phyloP scores from a whole-genome alignment of 805 yeast species.

The Sugiyamaella marilandica region DNA sequence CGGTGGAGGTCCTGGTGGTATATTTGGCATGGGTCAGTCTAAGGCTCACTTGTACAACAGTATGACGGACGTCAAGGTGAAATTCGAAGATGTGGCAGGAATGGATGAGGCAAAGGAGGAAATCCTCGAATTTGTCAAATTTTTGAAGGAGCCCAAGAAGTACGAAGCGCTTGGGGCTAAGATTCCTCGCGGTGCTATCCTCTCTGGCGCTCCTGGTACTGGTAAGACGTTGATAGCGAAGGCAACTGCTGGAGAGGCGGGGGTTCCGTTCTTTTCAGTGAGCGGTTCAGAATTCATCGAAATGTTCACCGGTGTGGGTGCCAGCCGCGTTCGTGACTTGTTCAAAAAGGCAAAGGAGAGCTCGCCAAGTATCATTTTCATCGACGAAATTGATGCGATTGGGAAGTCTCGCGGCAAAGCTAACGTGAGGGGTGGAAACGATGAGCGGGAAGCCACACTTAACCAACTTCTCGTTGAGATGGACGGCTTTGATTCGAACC shows the following conservation, averaged over 20 bases:
- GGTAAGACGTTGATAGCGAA: constrained; percentile 91
- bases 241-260: constrained; percentile 97
- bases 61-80: constrained; percentile 74
- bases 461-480: constrained; percentile 90
- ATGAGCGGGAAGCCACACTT: constrained; percentile 88
- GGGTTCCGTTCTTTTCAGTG: constrained; percentile 86
- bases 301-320: constrained; percentile 97
- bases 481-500: constrained; percentile 89
- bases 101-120: constrained; percentile 92
- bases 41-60: constrained; percentile 78
- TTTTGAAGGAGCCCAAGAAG: constrained; percentile 76
- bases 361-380: constrained; percentile 87
- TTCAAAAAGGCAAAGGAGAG: constrained; percentile 84
- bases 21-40: constrained; percentile 73
- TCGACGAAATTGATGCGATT: constrained; percentile 94
- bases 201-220: constrained; percentile 96
- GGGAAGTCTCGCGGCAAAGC: constrained; percentile 93
- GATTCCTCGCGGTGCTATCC: constrained; percentile 91
- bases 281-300: constrained; percentile 96
- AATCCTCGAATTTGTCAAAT: constrained; percentile 91
- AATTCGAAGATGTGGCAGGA: constrained; percentile 89
- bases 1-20: constrained; percentile 48
- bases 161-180: constrained; percentile 88
- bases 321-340: constrained; percentile 87
- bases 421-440: constrained; percentile 62